Conservation (phyloP, 2,329 filamentous ascomycete species). For the Sclerotinia trifoliorum region DNA sequence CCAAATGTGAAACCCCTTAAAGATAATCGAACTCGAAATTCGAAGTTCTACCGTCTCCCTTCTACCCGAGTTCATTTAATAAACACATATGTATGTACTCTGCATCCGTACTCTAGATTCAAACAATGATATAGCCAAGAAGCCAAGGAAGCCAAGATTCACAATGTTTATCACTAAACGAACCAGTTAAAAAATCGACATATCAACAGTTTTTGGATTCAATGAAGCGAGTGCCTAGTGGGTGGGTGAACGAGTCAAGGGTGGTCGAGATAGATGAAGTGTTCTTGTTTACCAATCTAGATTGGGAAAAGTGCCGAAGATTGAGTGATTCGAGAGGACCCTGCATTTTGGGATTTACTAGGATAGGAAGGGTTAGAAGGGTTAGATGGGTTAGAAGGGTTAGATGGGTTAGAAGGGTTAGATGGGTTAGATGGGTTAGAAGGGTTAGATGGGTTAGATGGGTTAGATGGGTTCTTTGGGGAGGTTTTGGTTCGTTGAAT, state of each 20-base stretch:
- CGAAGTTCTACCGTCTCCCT: neutral
- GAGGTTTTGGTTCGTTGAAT: neutral
- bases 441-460: neutral
- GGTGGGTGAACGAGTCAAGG: conserved; percentile 2
- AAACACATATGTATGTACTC: too few relatives aligned
- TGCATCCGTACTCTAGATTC: too few relatives aligned
- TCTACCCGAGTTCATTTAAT: too few relatives aligned
- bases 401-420: too few relatives aligned
- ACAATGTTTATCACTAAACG: neutral
- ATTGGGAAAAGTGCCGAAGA: conserved; percentile 1
- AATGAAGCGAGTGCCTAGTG: too few relatives aligned
- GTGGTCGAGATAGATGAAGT: conserved; percentile 2
- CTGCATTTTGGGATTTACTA: conserved; percentile 2
- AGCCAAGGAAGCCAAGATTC: neutral
- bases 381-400: neutral
- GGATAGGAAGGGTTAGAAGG: neutral
- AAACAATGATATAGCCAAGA: neutral
- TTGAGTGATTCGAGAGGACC: conserved; percentile 1
- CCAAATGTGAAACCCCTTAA: neutral
- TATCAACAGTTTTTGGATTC: too few relatives aligned
- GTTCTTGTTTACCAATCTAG: neutral
- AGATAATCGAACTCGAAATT: neutral
- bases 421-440: neutral
- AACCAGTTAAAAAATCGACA: neutral
- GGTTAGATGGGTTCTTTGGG: neutral